Conservation (phyloP, 148 eudicot species). For the Heliamphora exappendiculata region DNA sequence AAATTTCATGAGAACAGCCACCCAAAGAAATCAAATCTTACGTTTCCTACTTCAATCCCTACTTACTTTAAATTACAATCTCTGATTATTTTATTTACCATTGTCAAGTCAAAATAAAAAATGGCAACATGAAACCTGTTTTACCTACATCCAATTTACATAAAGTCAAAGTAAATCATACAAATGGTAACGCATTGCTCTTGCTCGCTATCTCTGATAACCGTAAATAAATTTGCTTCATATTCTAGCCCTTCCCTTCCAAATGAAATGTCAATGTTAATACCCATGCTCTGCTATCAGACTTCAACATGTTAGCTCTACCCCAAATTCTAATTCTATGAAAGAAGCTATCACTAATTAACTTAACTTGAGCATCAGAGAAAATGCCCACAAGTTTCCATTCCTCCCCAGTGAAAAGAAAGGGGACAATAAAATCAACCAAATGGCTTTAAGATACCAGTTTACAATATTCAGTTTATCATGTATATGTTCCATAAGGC, state of each 20-base stretch:
- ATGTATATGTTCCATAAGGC: no score
- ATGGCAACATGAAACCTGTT: no score
- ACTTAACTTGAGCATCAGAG: constrained; percentile 3
- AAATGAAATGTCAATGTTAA: not conserved
- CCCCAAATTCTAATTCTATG: not conserved
- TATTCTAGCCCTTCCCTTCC: not conserved
- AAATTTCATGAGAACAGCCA: not conserved
- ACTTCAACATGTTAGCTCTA: not conserved
- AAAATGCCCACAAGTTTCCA: not conserved
- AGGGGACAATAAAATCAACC: not conserved
- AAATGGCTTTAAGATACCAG: not conserved
- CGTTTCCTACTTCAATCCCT: not conserved
- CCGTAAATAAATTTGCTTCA: no score
- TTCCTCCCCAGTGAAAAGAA: not conserved
- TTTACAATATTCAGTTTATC: not conserved
- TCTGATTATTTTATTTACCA: no score
- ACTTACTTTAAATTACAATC: no score
- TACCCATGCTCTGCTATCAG: not conserved
- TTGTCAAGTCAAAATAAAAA: no score
- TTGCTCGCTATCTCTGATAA: no score
- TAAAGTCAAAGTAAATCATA: no score
- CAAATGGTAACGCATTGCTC: no score
- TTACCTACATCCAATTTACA: no score
- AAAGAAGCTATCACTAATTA: not conserved
- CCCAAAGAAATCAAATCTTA: not conserved